A percentile compares a stretch with the other conserved stretches of the same genome.
Evolutionary conservation across 129 eudicot species (phyloP).

Genomic region (Ambrosia trifida): DNA sequence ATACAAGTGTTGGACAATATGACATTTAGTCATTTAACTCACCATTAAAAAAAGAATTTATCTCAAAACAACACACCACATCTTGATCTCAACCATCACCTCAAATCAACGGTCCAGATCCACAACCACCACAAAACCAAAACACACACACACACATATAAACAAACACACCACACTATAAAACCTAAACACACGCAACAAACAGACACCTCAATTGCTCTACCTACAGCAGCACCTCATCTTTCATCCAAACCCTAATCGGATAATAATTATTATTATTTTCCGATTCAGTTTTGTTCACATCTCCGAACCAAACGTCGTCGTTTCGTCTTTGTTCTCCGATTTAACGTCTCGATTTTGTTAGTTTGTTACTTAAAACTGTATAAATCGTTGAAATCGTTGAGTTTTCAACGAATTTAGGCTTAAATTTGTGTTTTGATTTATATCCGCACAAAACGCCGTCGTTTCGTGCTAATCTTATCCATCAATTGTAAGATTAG

Average conservation of each 20-base stretch:
- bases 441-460: conserved; percentile 12
- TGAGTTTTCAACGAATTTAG: no score
- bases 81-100: conserved; percentile 27
- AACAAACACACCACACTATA: conserved; percentile 21
- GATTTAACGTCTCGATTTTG: no score
- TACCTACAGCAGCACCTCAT: conserved; percentile 28
- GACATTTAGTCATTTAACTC: no score
- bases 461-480: conserved; percentile 24
- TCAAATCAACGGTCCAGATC: conserved; percentile 35
- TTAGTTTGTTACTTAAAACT: no score
- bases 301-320: conserved; percentile 12
- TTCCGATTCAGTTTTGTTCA: no score
- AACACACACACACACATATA: conserved; percentile 30
- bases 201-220: conserved; percentile 26
- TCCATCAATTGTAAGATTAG: background rate
- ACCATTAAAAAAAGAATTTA: no score
- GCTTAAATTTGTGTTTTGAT: conserved; percentile 5
- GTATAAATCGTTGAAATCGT: no score
- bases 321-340: no score
- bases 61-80: background rate
- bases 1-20: no score
- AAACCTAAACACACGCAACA: conserved; percentile 30
- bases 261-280: background rate
- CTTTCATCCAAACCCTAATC: conserved; percentile 38
- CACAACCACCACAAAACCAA: conserved; percentile 13